These are phyloP conservation scores for Sarocladium strictum DNA, from an alignment of 2,329 filamentous ascomycete genomes.

Conservation along the genomic window DNA sequence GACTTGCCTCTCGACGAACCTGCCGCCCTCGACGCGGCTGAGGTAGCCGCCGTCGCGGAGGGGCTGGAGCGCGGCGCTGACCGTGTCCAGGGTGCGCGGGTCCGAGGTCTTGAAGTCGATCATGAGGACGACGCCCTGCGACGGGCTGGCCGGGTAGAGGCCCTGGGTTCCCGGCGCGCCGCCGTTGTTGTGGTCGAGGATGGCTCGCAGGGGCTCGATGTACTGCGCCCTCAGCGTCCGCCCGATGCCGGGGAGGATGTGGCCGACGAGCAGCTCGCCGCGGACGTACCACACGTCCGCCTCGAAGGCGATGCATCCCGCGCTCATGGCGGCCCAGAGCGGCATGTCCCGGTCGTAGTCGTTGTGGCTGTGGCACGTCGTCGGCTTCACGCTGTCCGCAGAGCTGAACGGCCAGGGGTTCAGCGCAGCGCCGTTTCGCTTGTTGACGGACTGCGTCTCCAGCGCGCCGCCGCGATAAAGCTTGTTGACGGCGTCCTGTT, in stretches of 20 bases:
- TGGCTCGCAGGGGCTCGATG: constrained; percentile 12
- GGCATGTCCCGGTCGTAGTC: constrained; percentile 63
- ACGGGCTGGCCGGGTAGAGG: constrained; percentile 48
- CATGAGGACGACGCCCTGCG: constrained; percentile 53
- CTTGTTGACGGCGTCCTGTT: constrained; percentile 15
- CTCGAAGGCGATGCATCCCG: constrained; percentile 59
- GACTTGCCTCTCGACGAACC: constrained; percentile 48
- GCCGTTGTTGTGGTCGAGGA: constrained; percentile 15
- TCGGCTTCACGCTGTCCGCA: constrained; percentile 12
- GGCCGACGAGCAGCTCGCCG: constrained; percentile 54
- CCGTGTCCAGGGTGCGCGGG: constrained; percentile 17
- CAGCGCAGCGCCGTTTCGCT: constrained; percentile 12
- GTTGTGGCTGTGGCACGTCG: constrained; percentile 54
- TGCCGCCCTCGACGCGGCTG: constrained; percentile 43
- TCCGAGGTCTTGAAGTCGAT: constrained; percentile 60
- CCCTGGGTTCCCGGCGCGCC: constrained; percentile 28
- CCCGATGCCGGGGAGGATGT: constrained; percentile 28
- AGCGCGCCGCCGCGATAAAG: constrained; percentile 12
- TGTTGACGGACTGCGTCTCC: constrained; percentile 15
- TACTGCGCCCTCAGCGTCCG: constrained; percentile 13
- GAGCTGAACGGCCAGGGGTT: constrained; percentile 15
- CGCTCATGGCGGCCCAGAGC: constrained; percentile 54
- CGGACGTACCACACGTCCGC: constrained; percentile 62
- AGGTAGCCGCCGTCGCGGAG: constrained; percentile 55
- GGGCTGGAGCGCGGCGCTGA: constrained; percentile 39